Evolutionary conservation across 2,329 filamentous ascomycete species (phyloP).

Genomic region (Talaromyces sp.): DNA sequence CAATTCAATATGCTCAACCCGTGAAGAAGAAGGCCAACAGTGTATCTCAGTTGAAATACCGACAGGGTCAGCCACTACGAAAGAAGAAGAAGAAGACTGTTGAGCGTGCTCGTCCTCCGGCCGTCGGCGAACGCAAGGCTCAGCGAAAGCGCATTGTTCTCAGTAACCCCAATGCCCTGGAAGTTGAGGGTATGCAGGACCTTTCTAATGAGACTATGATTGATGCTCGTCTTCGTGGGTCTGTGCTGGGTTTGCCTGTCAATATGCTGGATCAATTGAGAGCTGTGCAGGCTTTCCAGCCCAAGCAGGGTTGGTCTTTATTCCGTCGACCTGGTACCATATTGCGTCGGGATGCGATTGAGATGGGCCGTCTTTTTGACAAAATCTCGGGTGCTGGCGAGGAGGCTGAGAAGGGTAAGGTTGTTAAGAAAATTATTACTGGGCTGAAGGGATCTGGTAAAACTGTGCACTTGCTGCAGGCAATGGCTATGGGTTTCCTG

Average conservation of each 20-base stretch:
- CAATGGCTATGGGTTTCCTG: conserved; percentile 76
- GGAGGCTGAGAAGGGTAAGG: conserved; percentile 36
- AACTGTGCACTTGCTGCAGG: conserved; percentile 82
- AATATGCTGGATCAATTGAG: conserved; percentile 76
- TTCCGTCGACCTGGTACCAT: conserved; percentile 82
- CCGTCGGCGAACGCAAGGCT: conserved; percentile 80
- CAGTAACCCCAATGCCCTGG: conserved; percentile 89
- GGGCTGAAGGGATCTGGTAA: conserved; percentile 80
- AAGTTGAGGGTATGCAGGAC: conserved; percentile 68
- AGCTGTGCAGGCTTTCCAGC: conserved; percentile 86
- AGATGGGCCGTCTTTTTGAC: conserved; percentile 67
- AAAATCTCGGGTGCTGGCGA: conserved; percentile 50
- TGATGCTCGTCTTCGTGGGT: conserved; percentile 60
- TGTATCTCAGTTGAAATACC: conserved; percentile 37
- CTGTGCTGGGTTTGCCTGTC: conserved; percentile 70
- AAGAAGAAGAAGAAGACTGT: conserved; percentile 49
- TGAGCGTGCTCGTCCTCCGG: conserved; percentile 61
- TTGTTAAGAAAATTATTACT: conserved; percentile 65
- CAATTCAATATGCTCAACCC: conserved; percentile 40
- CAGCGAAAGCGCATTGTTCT: conserved; percentile 86
- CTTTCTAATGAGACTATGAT: conserved; percentile 60
- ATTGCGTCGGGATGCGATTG: conserved; percentile 75
- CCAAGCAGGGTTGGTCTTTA: conserved; percentile 81
- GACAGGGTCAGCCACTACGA: conserved; percentile 43
- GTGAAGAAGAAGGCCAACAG: conserved; percentile 54